These are phyloP conservation scores for Globisporangium nunn DNA, from an alignment of 352 stramenopile genomes.

Conservation along the genomic window DNA sequence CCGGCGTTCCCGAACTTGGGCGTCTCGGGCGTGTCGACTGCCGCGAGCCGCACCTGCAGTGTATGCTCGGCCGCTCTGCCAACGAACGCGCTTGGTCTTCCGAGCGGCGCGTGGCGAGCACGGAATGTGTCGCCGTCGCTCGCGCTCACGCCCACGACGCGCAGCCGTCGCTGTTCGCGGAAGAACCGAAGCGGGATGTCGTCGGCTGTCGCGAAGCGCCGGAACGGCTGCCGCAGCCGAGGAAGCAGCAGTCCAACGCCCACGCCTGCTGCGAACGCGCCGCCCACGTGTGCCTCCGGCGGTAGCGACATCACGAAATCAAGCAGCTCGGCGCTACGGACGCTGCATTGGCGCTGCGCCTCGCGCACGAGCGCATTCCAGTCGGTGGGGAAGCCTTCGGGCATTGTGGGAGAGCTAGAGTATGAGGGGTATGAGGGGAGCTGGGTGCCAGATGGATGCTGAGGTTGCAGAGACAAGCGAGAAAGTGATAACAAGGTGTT, in stretches of 20 bases:
- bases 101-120: conserved; percentile 53
- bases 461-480: too few species aligned
- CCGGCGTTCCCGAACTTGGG: conserved; percentile 76
- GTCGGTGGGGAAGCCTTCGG: background rate
- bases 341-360: conserved; percentile 9
- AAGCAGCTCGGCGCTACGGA: conserved; percentile 4
- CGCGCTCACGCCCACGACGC: conserved; percentile 41
- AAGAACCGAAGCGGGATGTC: conserved; percentile 74
- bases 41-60: conserved; percentile 78
- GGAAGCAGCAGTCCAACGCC: conserved; percentile 50
- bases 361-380: conserved; percentile 12
- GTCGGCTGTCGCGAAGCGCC: conserved; percentile 65
- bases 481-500: too few species aligned
- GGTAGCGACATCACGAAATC: conserved; percentile 25
- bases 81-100: conserved; percentile 27
- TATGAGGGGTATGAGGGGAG: too few species aligned
- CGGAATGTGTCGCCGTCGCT: conserved; percentile 85
- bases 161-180: conserved; percentile 46
- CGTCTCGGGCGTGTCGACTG: conserved; percentile 80
- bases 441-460: too few species aligned
- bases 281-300: conserved; percentile 25
- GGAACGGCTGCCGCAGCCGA: conserved; percentile 53
- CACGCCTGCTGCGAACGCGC: conserved; percentile 49
- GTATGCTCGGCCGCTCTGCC: conserved; percentile 75
- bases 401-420: too few species aligned